Base-by-base conservation (phyloP, 257 asterid species). In the Salvia hispanica region DNA sequence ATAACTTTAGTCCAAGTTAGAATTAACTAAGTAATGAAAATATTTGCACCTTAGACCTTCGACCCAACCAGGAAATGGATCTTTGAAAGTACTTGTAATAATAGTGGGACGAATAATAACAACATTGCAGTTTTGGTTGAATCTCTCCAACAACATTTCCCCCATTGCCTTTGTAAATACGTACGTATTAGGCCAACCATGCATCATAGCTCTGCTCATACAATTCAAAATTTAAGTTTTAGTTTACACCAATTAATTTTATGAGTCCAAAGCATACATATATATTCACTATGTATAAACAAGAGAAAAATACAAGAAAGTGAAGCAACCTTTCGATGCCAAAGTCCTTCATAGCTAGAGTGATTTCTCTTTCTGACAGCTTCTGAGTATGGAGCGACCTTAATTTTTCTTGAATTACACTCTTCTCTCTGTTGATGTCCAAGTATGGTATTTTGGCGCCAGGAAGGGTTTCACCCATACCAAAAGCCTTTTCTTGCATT, bases 121-220 rank as follows among this genome's bases (percentile, higher is more conserved):
- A 1, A 83, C 75, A 10, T 74, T 69, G 7, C 69, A 52, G 45
- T 73, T 73, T 10, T 72, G 82, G 14, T 78, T 85, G 12, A 66
- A 73, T 0, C 54, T 61, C 55, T 70, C 83, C 59, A 88, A 21
- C 43, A 82, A 10, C 90, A 85, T 88, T 64, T 88, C 95, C 15
- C 84, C 95, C 78, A 88, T 81, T 58, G 95, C 92, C 75, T 85
- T 88, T 15, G 92, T 88, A 72, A 83, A 85, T 9, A 77, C 81
- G 36, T 88, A 88, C n/a, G 95, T 82, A 68, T 88, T 88, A 58
- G 92, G 90, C 92, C 95, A 88, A 4, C 95, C 92, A 74, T 88
- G 87, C 58, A 83, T 5, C 47, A 0, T 74, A 64, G 95, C 84
- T 76, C 92, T 85, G 70, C 10, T 10, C 43, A 12, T 15, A 34